Percentiles rank a stretch among this genome's conserved stretches.
phyloP scores from a whole-genome alignment of 805 yeast species.

The Starmerella floris region DNA sequence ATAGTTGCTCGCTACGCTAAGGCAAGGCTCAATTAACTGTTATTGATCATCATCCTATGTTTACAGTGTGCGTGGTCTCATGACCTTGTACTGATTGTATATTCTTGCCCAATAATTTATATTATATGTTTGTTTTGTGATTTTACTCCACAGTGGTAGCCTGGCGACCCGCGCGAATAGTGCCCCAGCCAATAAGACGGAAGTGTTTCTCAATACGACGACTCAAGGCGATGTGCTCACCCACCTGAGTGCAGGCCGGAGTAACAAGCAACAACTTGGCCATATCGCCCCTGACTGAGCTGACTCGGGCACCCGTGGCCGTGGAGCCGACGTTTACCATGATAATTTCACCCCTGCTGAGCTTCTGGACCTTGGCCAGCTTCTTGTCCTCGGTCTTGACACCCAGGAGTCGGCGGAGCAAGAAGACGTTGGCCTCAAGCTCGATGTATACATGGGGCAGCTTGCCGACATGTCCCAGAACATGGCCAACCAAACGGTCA shows the following conservation, averaged over 20 bases:
- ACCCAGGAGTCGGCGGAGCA: constrained; percentile 91
- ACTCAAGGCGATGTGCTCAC: constrained; percentile 95
- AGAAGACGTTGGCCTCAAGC: constrained; percentile 92
- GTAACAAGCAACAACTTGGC: constrained; percentile 92
- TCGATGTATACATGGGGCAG: constrained; percentile 94
- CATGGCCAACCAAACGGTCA: constrained; percentile 98
- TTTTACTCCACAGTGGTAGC: constrained; percentile 10
- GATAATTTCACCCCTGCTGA: constrained; percentile 85
- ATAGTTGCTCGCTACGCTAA: constrained; percentile 1
- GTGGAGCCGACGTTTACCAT: constrained; percentile 99
- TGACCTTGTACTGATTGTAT: no score
- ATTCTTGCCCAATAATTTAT: no score
- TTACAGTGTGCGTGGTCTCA: no score
- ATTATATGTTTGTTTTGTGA: background rate
- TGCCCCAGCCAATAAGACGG: constrained; percentile 99
- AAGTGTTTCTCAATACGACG: constrained; percentile 99
- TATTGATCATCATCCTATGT: no score
- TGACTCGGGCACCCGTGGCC: constrained; percentile 98
- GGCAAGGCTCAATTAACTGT: no score
- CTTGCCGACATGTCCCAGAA: constrained; percentile 92
- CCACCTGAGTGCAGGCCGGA: constrained; percentile 97
- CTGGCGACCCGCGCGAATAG: constrained; percentile 52
- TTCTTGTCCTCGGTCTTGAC: constrained; percentile 96
- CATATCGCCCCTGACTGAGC: constrained; percentile 97
- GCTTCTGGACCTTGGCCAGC: constrained; percentile 91